phyloP scores from a whole-genome alignment of 2,329 filamentous ascomycete genomes.

The Talaromyces sp. region DNA sequence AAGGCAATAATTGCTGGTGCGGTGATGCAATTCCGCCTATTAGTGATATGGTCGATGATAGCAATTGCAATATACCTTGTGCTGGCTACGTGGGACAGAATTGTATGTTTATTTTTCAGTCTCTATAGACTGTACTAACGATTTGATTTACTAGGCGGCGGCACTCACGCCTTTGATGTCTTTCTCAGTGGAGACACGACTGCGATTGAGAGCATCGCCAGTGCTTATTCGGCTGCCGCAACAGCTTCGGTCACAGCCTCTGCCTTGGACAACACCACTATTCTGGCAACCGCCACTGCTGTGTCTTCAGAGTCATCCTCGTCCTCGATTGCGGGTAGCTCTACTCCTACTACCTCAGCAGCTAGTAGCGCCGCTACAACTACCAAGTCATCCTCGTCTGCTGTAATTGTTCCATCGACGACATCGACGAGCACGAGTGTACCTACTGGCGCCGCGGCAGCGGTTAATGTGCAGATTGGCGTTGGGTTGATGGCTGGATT shows the following conservation, averaged over 20 bases:
- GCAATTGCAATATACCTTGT: slow-evolving; percentile 1
- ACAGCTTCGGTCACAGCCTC: background rate
- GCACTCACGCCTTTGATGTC: background rate
- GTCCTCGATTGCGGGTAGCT: background rate
- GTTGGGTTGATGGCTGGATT: slow-evolving; percentile 1
- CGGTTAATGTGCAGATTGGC: background rate
- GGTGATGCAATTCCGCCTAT: slow-evolving; percentile 7
- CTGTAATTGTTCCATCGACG: background rate
- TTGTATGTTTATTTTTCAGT: slow-evolving; percentile 7
- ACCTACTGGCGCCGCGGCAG: slow-evolving; percentile 1
- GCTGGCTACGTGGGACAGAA: background rate
- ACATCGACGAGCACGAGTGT: background rate
- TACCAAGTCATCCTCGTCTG: background rate
- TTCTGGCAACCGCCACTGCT: background rate
- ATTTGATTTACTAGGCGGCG: background rate
- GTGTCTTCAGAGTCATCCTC: background rate
- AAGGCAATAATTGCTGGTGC: slow-evolving; percentile 6
- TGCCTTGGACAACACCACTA: background rate
- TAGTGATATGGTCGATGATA: slow-evolving; percentile 2
- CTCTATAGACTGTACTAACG: background rate
- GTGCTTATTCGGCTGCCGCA: background rate
- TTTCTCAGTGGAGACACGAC: background rate
- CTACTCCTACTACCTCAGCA: background rate
- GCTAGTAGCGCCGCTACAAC: background rate
- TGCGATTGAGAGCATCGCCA: background rate